Evolutionary conservation across 2,329 filamentous ascomycete species (phyloP), one percentile per base, ranked within the genome.

Genomic region (Diatrype stigma): DNA sequence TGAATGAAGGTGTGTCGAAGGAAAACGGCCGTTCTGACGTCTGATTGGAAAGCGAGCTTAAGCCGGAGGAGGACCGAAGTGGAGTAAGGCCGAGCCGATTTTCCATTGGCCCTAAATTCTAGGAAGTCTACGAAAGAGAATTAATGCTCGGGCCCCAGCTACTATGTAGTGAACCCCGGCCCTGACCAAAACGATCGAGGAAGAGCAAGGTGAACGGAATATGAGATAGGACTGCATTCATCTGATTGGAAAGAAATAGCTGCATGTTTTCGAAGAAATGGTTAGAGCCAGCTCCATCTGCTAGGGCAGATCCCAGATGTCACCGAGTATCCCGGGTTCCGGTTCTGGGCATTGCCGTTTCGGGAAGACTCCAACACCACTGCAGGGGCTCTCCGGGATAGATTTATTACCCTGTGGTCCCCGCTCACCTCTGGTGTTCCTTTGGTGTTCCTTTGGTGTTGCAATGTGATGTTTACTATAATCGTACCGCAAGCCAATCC

Each of bases 1-100:
- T 57, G 40, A 44, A 44, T 17, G 59, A 56, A 60, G 56, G 59
- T 59, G 54, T 60, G 56, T 44, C 45, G 48, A 54, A 34, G 48
- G 34, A 38, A 60, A 40, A 59, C 37, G 51, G 46, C 53, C 28
- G 22, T 54, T 60, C 50, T 58, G 56, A 23, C n/a, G 8, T 30
- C 26, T 60, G 48, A 65, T 65, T 65, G 61, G 63, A 22, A 50
- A 37, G 50, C 49, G 38, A 47, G 49, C 48, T 47, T 51, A 47
- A 35, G 46, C 42, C 38, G 45, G 28, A 45, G 46, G 49, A 38
- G 47, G 45, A 35, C 12, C 40, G 40, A 28, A 28, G 40, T 52
- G 23, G 46, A 48, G 37, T 38, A 48, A 40, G 46, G 46, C 46
- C 46, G 46, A 48, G 34, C 44, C 21, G 47, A 54, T 50, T 57